Conservation (phyloP, 2,329 filamentous ascomycete species). For the Trichophyton schoenleinii region DNA sequence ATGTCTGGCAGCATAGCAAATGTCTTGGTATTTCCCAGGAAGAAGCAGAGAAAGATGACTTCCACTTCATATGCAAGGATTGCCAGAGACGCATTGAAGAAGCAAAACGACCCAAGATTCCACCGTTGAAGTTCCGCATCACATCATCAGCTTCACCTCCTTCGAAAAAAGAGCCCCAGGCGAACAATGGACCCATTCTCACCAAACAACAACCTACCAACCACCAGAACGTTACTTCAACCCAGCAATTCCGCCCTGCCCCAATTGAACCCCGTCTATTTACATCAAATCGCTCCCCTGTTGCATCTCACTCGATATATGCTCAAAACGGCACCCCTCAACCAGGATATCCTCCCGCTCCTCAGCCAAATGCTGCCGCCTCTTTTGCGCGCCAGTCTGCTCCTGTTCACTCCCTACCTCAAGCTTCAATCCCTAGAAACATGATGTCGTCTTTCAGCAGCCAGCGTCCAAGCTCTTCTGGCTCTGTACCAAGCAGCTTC, state of each 20-base stretch:
- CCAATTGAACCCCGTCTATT: background rate
- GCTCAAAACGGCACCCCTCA: background rate
- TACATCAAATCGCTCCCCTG: background rate
- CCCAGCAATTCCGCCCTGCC: background rate
- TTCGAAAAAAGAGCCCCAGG: conserved; percentile 11
- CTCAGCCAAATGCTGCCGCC: background rate
- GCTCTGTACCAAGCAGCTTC: conserved; percentile 24
- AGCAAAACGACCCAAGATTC: conserved; percentile 49
- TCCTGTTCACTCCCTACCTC: background rate
- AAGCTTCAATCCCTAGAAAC: conserved; percentile 1
- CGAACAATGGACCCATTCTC: background rate
- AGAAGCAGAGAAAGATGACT: conserved; percentile 73
- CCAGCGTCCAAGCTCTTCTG: conserved; percentile 31
- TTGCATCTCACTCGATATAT: background rate
- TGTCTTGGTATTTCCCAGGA: conserved; percentile 69
- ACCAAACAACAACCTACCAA: background rate
- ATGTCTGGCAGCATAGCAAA: conserved; percentile 92
- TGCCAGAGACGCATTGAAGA: conserved; percentile 60
- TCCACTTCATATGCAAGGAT: conserved; percentile 70
- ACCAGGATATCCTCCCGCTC: background rate
- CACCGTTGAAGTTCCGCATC: conserved; percentile 47
- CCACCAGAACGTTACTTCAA: background rate
- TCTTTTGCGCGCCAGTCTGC: background rate
- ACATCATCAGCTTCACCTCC: conserved; percentile 39
- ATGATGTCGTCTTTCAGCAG: conserved; percentile 19